phyloP scores from a whole-genome alignment of 176 grass and related monocot genomes.

The Zea luxurians region DNA sequence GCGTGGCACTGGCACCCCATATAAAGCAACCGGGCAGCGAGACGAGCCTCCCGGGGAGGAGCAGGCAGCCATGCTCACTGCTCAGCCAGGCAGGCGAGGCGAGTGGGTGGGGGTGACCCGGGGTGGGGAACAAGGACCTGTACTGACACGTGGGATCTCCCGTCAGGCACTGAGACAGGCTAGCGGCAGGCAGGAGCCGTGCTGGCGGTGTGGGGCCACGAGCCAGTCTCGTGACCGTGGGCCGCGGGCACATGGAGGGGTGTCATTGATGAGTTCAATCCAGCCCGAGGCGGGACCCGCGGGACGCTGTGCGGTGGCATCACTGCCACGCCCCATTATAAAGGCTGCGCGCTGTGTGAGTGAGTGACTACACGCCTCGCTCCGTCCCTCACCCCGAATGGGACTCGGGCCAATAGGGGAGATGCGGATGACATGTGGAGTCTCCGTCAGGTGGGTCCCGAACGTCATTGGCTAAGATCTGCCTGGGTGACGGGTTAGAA shows the following conservation, averaged over 20 bases:
- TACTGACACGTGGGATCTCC: constrained; percentile 52
- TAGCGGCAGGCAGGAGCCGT: constrained; percentile 8
- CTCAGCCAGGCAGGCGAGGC: background rate
- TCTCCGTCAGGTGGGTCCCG: fast-evolving
- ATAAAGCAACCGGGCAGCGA: constrained; percentile 37
- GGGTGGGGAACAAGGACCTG: background rate
- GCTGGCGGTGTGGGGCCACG: background rate
- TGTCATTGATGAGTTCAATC: constrained; percentile 74
- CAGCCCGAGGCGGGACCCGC: constrained; percentile 43
- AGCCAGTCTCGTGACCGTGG: constrained; percentile 40
- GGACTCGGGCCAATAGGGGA: fast-evolving
- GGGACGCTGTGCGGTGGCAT: background rate
- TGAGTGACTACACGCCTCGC: constrained; percentile 32
- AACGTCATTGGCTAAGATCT: background rate
- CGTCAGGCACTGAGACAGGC: constrained; percentile 1
- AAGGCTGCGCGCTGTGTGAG: constrained; percentile 41
- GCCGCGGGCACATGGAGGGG: constrained; percentile 43
- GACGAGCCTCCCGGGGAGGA: constrained; percentile 42
- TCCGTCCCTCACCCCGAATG: background rate
- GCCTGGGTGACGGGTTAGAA: fast-evolving
- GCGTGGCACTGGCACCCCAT: constrained; percentile 11
- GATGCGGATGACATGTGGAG: background rate
- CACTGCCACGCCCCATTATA: constrained; percentile 25
- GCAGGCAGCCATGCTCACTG: constrained; percentile 3
- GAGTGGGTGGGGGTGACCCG: background rate